These are phyloP conservation scores for Cryphonectria radicalis DNA, from an alignment of 2,329 filamentous ascomycete genomes.

Conservation along the genomic window DNA sequence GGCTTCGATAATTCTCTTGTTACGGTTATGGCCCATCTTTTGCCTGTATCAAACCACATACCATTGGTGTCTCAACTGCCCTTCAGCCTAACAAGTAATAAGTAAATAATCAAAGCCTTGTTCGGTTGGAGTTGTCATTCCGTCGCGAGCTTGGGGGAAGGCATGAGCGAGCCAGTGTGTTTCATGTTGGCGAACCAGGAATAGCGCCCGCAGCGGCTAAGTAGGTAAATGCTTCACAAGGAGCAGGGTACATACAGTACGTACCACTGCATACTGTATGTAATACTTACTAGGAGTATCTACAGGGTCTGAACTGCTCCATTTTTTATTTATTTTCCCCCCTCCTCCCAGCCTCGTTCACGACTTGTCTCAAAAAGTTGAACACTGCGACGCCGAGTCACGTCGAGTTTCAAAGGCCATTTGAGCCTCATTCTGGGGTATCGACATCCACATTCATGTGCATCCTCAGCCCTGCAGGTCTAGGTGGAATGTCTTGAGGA, in stretches of 20 bases:
- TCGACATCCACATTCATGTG: background rate
- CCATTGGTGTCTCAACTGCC: background rate
- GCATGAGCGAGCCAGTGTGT: background rate
- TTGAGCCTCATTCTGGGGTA: background rate
- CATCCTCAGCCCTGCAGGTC: constrained; percentile 4
- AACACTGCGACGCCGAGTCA: constrained; percentile 12
- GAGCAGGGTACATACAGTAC: background rate
- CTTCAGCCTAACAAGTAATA: background rate
- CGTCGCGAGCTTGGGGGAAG: background rate
- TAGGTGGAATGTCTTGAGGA: constrained; percentile 2
- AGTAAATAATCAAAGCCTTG: background rate
- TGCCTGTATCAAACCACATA: background rate
- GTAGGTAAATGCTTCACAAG: background rate
- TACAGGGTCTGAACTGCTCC: background rate
- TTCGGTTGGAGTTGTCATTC: background rate
- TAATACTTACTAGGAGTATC: background rate
- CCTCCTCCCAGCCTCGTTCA: background rate
- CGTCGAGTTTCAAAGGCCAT: constrained; percentile 22
- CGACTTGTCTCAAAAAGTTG: constrained; percentile 5
- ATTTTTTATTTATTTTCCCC: background rate
- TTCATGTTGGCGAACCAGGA: constrained; percentile 8
- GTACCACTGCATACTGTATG: background rate
- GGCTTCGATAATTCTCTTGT: background rate
- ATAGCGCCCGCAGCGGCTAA: background rate
- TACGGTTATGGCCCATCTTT: background rate